Evolutionary conservation across 345 rosid species (phyloP).

Genomic region (Brassica rapa): DNA sequence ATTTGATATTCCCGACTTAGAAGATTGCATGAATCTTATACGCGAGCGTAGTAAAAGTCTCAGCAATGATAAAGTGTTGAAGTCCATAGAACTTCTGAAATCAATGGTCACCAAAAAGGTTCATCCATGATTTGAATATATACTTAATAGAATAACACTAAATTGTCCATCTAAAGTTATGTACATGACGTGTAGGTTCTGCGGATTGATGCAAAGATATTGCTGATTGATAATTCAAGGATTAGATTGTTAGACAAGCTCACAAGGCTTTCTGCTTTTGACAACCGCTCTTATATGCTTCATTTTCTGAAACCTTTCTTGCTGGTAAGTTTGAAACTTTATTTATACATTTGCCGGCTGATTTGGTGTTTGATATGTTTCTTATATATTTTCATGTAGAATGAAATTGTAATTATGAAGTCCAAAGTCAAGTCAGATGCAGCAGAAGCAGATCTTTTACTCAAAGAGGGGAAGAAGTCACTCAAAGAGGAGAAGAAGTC

Average conservation of each 20-base stretch:
- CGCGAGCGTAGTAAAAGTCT: neutral
- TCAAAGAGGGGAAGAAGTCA: neutral
- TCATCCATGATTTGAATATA: neutral
- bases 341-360: neutral
- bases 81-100: neutral
- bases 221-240: neutral
- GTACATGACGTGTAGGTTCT: neutral
- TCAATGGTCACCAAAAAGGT: neutral
- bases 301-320: neutral
- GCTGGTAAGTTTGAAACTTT: neutral
- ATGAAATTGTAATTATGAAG: neutral
- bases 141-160: neutral
- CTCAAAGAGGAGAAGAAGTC: neutral
- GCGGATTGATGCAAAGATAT: slow-evolving; percentile 15
- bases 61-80: neutral
- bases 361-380: neutral
- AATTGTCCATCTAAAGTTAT: neutral
- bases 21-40: slow-evolving; percentile 14
- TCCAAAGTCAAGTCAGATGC: slow-evolving; percentile 1
- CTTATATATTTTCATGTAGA: neutral
- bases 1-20: neutral
- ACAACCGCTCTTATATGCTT: slow-evolving; percentile 10
- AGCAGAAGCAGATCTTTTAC: slow-evolving; percentile 3
- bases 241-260: neutral
- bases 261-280: neutral